Evolutionary conservation across 2,329 filamentous ascomycete species (phyloP).

Genomic region (Sporothrix euskadiensis): DNA sequence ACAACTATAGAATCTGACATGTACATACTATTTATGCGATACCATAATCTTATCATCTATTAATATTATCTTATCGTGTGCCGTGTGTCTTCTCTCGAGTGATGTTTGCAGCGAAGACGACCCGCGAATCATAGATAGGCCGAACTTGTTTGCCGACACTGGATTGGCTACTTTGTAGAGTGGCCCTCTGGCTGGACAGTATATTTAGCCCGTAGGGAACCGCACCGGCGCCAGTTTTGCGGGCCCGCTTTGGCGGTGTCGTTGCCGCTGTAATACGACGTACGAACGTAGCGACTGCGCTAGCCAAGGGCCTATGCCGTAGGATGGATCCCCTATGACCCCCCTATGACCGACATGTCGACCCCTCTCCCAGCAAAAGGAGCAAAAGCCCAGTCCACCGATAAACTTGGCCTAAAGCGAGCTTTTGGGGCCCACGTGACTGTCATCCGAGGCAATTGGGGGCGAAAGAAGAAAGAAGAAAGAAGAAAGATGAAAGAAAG

Average conservation of each 20-base stretch:
- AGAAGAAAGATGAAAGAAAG: no score
- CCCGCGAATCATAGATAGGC: not conserved
- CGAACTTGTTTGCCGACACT: not conserved
- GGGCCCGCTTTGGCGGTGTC: not conserved
- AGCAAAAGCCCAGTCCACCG: not conserved
- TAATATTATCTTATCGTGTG: not conserved
- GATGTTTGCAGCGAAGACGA: not conserved
- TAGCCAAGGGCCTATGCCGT: not conserved
- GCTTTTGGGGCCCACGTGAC: not conserved
- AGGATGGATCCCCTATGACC: not conserved
- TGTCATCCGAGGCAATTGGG: no score
- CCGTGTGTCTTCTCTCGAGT: not conserved
- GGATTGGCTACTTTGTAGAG: not conserved
- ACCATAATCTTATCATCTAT: slow-evolving; percentile 5
- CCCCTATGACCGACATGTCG: not conserved
- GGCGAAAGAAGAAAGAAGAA: not conserved
- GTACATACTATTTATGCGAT: not conserved
- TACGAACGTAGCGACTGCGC: not conserved
- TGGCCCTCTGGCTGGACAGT: not conserved
- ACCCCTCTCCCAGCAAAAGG: not conserved
- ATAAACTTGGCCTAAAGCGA: not conserved
- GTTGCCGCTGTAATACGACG: not conserved
- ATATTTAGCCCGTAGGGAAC: not conserved
- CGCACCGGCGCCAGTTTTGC: not conserved
- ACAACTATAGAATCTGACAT: not conserved